Evolutionary conservation across 345 rosid species (phyloP).

Genomic region (Eucalyptus victrix): DNA sequence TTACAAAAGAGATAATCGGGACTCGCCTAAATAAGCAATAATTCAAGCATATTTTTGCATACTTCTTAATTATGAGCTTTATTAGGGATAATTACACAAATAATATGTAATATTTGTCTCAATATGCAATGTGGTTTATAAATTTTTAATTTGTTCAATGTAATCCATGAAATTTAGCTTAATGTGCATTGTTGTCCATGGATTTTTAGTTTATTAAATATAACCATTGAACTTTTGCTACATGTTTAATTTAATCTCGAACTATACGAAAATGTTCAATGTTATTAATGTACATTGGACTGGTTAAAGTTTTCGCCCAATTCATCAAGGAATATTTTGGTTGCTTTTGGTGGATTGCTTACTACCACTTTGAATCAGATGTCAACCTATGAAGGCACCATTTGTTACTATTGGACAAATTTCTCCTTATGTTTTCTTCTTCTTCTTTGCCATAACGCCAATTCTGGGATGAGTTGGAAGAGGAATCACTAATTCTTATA

Average conservation of each 20-base stretch:
- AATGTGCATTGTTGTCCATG: not conserved
- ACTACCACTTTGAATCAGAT: too few species aligned
- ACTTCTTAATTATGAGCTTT: not conserved
- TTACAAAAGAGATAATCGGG: not conserved
- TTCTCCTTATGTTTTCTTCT: too few species aligned
- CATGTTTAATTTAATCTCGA: not conserved
- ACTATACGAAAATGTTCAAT: not conserved
- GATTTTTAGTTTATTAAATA: not conserved
- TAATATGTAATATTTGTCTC: not conserved
- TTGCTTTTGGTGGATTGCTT: too few species aligned
- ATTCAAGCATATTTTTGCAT: not conserved
- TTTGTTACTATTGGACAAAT: too few species aligned
- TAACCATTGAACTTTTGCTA: not conserved
- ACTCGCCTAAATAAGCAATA: not conserved
- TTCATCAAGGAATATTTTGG: too few species aligned
- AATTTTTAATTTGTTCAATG: too few species aligned
- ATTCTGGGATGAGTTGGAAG: too few species aligned
- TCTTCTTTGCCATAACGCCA: too few species aligned
- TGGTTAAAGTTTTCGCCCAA: too few species aligned
- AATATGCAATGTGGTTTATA: rapidly evolving
- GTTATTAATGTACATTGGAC: too few species aligned
- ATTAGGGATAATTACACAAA: not conserved
- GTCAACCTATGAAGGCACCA: too few species aligned
- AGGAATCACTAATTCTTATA: too few species aligned
- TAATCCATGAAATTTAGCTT: not conserved